phyloP scores from a whole-genome alignment of 306 rosid species.

The Begonia fuchsioides region DNA sequence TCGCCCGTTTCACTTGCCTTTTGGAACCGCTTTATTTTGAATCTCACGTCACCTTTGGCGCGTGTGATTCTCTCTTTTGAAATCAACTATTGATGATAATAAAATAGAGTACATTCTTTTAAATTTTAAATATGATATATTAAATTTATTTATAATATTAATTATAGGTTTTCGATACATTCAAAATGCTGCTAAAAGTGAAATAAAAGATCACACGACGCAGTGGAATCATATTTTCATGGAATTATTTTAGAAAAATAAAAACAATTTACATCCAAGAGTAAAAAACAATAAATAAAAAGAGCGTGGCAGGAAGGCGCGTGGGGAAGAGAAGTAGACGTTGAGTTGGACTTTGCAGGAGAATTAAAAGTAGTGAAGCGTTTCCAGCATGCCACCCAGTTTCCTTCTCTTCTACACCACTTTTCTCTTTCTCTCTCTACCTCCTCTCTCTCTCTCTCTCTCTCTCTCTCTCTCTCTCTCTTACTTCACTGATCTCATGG shows the following conservation, averaged over 20 bases:
- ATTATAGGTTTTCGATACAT: no score
- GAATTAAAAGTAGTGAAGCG: not conserved
- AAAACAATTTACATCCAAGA: not conserved
- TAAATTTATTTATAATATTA: no score
- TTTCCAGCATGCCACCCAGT: slow-evolving; percentile 5
- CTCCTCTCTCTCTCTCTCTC: slow-evolving; percentile 1
- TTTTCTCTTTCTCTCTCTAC: slow-evolving; percentile 6
- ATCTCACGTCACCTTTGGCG: slow-evolving; percentile 1
- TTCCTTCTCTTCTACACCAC: not conserved
- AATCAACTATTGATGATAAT: not conserved
- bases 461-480: not conserved
- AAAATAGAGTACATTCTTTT: no score
- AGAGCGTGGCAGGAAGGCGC: not conserved
- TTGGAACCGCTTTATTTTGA: not conserved
- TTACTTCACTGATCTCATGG: slow-evolving; percentile 2
- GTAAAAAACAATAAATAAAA: not conserved
- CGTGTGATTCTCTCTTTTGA: not conserved
- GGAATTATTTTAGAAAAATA: no score
- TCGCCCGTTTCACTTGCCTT: slow-evolving; percentile 1
- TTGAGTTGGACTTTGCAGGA: not conserved
- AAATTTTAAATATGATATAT: no score
- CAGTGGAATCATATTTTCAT: no score
- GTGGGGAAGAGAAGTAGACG: not conserved
- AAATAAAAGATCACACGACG: no score
- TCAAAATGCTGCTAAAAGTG: no score